Base-by-base conservation (phyloP, 2,329 filamentous ascomycete genomes). In the Penicillium italicum region DNA sequence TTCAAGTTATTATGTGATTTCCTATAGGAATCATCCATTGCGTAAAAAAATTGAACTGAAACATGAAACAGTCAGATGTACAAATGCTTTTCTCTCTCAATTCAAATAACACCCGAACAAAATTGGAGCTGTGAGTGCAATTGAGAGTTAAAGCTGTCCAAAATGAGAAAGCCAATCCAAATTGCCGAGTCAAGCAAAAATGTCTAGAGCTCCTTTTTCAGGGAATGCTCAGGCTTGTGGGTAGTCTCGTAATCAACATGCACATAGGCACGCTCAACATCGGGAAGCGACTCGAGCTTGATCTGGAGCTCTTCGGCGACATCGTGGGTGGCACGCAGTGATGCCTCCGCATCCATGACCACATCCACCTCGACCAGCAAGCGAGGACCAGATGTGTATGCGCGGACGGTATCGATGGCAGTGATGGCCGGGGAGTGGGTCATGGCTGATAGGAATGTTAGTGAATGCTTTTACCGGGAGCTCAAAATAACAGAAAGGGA, bases 221-320 rank as follows among this genome's bases (percentile, higher is more conserved):
- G 72, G 60, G 82, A 86, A 71, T 87, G 92, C 78, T 97, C 92
- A 0, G 93, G 93, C 73, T 94, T 92, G 74, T 97, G 94, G 18
- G 88, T 91, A 4, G 92, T 97, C 78, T 97, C 94, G 66, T 95
- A 97, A 73, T 99, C 94, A 18, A 97, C 92, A 72, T 99, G 94
- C 20, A 97, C 94, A 71, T 97, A 97, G 0, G 91, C 91, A 56
- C 94, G 80, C 81, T 97, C 94, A 10, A 97, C 87, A 70, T 96
- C 88, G 0, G 94, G 93, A 60, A 99, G 75, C 54, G 87, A 89
- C 81, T 99, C 94, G 3, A 97, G 80, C 78, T 97, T 97, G 60
- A 89, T 89, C 79, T 99, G 94, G 66, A 99, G 80, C 66, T 88
- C 91, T 75, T 99, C 94, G 0, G 94, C 93, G 12, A 97, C 85